A percentile compares a stretch with the other conserved stretches of the same genome.
Conservation (phyloP, 805 yeast genomes). For the Candida peoriensis region DNA sequence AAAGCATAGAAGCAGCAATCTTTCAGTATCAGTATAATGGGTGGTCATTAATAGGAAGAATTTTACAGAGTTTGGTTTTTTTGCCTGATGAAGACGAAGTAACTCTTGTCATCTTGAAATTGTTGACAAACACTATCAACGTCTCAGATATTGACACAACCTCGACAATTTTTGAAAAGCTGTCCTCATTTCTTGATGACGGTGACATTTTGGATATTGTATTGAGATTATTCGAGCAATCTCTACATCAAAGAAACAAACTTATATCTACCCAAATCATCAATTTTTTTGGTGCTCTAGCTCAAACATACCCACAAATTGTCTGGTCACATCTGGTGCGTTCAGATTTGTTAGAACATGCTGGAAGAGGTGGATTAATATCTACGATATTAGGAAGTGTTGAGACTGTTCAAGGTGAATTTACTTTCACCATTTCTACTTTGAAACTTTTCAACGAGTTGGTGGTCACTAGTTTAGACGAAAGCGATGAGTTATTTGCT, state of each 20-base stretch:
- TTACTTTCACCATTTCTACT: slow-evolving; percentile 55
- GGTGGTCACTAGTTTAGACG: slow-evolving; percentile 42
- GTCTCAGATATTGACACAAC: slow-evolving; percentile 37
- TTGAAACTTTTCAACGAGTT: slow-evolving; percentile 51
- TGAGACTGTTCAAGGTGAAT: slow-evolving; percentile 67
- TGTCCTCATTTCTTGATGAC: slow-evolving; percentile 42
- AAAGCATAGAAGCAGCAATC: slow-evolving; percentile 41
- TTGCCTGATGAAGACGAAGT: slow-evolving; percentile 34
- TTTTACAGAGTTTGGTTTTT: slow-evolving; percentile 52
- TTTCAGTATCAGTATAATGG: slow-evolving; percentile 77
- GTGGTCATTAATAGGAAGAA: slow-evolving; percentile 80
- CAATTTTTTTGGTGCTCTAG: slow-evolving; percentile 44
- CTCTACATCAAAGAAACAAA: slow-evolving; percentile 51
- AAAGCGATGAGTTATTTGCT: slow-evolving; percentile 31
- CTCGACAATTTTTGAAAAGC: slow-evolving; percentile 30
- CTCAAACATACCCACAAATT: slow-evolving; percentile 49
- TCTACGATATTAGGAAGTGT: slow-evolving; percentile 60
- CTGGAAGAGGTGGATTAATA: slow-evolving; percentile 62
- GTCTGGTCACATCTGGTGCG: slow-evolving; percentile 77
- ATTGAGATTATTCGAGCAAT: slow-evolving; percentile 62
- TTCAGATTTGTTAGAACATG: slow-evolving; percentile 58
- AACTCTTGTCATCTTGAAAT: slow-evolving; percentile 43
- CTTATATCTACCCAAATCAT: slow-evolving; percentile 40
- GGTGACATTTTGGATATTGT: slow-evolving; percentile 60
- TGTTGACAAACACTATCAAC: slow-evolving; percentile 43